These are phyloP conservation scores for Prunella vulgaris DNA, from an alignment of 257 asterid species.

Conservation along the genomic window DNA sequence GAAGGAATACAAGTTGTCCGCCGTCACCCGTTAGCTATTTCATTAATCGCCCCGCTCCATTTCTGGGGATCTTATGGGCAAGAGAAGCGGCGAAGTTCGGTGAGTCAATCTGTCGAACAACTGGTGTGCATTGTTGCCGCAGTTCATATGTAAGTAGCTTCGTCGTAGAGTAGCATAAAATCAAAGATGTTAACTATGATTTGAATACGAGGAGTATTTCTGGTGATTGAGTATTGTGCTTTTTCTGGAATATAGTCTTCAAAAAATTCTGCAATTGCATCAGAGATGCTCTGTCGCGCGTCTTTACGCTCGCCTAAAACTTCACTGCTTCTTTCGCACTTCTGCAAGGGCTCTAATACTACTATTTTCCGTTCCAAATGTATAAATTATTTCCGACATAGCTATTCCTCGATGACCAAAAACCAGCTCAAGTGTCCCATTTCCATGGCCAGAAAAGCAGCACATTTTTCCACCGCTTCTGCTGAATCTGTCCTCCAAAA, in stretches of 20 bases:
- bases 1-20: background rate
- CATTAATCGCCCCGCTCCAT: background rate
- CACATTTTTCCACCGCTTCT: conserved; percentile 39
- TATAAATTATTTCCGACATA: conserved; percentile 11
- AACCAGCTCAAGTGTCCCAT: conserved; percentile 14
- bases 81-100: conserved; percentile 7
- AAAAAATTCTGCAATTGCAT: background rate
- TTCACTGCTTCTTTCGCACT: conserved; percentile 30
- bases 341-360: conserved; percentile 28
- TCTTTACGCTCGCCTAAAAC: conserved; percentile 33
- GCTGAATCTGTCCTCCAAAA: conserved; percentile 36
- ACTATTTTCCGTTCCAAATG: conserved; percentile 24
- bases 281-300: conserved; percentile 35
- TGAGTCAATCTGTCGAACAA: conserved; percentile 19
- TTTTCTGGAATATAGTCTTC: background rate
- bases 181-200: background rate
- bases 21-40: background rate
- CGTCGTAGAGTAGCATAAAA: background rate
- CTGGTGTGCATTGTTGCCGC: conserved; percentile 10
- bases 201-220: conserved; percentile 7
- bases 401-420: conserved; percentile 9
- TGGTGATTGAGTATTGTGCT: conserved; percentile 7
- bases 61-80: background rate
- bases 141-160: background rate
- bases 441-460: conserved; percentile 32